These are phyloP conservation scores for Cystofilobasidium macerans DNA, from an alignment of 768 basidiomycete genomes.

Conservation along the genomic window DNA sequence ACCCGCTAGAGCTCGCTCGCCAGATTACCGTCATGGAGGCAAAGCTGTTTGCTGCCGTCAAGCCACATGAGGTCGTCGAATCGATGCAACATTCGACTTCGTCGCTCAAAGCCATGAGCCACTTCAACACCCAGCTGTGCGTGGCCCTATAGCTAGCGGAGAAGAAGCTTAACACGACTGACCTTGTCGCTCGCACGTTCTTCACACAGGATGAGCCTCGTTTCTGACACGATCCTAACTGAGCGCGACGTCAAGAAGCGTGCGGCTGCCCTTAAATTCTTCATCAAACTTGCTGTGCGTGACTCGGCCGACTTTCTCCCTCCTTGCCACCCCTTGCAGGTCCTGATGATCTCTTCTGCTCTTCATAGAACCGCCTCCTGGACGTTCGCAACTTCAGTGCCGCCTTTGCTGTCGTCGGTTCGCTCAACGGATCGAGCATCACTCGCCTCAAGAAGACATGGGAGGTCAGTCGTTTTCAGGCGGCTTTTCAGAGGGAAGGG, in stretches of 20 bases:
- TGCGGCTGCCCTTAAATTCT: constrained; percentile 68
- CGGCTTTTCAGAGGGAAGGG: too few relatives aligned
- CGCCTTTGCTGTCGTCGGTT: constrained; percentile 80
- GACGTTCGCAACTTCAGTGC: constrained; percentile 81
- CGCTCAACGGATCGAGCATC: constrained; percentile 90
- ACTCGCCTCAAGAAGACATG: constrained; percentile 85
- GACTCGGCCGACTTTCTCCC: constrained; percentile 9
- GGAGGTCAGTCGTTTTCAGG: constrained; percentile 66
- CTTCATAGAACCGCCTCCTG: constrained; percentile 58
- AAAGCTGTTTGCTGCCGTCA: constrained; percentile 70
- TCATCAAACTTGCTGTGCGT: constrained; percentile 81
- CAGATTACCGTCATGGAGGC: constrained; percentile 93
- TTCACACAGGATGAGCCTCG: constrained; percentile 46
- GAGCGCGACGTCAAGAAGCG: constrained; percentile 82
- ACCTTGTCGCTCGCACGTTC: not conserved
- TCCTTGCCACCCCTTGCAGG: constrained; percentile 13
- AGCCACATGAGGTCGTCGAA: constrained; percentile 78
- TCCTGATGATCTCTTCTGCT: too few relatives aligned
- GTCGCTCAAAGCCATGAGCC: constrained; percentile 64
- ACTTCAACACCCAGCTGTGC: constrained; percentile 81
- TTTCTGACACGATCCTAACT: constrained; percentile 82
- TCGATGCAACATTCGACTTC: constrained; percentile 48
- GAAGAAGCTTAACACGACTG: not conserved
- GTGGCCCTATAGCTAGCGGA: constrained; percentile 42
- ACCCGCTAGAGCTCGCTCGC: constrained; percentile 78